Evolutionary conservation across 176 grass and related monocot genomes (phyloP).

Genomic region (Leersia perrieri): DNA sequence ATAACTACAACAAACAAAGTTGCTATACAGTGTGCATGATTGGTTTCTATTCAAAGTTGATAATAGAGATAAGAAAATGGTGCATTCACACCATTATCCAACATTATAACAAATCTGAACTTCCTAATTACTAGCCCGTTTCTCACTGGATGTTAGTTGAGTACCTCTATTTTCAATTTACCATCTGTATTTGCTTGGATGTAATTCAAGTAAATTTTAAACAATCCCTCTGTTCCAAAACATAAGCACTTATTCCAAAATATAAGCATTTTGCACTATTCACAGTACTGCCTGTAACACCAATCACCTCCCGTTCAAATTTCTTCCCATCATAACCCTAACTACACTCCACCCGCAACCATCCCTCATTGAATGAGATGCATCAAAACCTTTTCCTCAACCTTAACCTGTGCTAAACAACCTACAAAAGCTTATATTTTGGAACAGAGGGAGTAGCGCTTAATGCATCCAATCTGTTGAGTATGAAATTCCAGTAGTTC

Average conservation of each 20-base stretch:
- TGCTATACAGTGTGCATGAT: not conserved
- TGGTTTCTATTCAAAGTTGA: not conserved
- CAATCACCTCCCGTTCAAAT: too few relatives aligned
- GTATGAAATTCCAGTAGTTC: not conserved
- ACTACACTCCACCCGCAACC: too few relatives aligned
- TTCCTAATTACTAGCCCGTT: not conserved
- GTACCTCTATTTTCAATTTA: not conserved
- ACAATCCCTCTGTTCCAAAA: too few relatives aligned
- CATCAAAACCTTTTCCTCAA: too few relatives aligned
- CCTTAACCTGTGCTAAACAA: too few relatives aligned
- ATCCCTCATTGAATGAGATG: too few relatives aligned
- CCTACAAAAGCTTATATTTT: too few relatives aligned
- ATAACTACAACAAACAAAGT: not conserved
- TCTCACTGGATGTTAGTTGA: not conserved
- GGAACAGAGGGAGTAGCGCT: too few relatives aligned
- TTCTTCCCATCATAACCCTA: too few relatives aligned
- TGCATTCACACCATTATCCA: slow-evolving; percentile 5
- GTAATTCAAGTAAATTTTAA: not conserved
- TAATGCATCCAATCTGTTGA: not conserved
- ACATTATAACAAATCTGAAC: slow-evolving; percentile 10
- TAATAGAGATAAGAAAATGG: slow-evolving; percentile 9
- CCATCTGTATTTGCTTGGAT: not conserved
- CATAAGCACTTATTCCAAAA: too few relatives aligned
- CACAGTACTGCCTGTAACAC: too few relatives aligned
- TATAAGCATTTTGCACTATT: too few relatives aligned